Base-by-base conservation (phyloP, 495 filamentous ascomycete genomes). In the Aspergillus sclerotiicarbonarius region DNA sequence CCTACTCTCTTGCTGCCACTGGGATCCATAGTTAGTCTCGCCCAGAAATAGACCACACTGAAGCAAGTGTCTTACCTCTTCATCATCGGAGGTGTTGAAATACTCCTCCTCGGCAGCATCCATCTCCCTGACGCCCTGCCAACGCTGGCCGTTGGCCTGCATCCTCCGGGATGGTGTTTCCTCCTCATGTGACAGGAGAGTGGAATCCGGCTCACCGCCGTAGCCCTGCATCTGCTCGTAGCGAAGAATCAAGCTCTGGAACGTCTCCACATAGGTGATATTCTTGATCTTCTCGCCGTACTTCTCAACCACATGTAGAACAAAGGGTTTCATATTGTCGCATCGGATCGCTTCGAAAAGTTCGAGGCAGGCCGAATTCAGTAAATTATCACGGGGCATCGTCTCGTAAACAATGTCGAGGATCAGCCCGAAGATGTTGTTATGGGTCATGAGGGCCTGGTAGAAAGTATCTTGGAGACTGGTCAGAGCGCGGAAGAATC, bases 321-420 rank as follows among this genome's bases (percentile, higher is more conserved):
- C 87, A 37, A 96, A 76, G 6, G 87, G 82, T 67, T 91, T 94
- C 62, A 93, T 81, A 61, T 88, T 88, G 68, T 96, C 90, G 65
- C 86, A 85, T 67, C 87, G 91, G 62, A 98, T 91, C 62, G 88
- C 91, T 62, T 92, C 91, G 61, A 98, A 98, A 33, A 98, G 83
- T 67, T 98, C 94, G 13, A 98, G 80, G 71, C 91, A 96, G n/a
- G 92, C 93, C 13, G 92, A 96, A 66, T 94, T 94, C 32, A 98
- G 82, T 4, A 98, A 80, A 66, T 97, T 98, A 70, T 98, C 92
- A n/a, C 90, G 86, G 1, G 91, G 91, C 86, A 97, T 92, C 3
- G 94, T 96, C 63, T 90, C 85, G 59, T 88, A 82, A 10, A 98
- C 84, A 30, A 98, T 87, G 61, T 95, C 85, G 25, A 98, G 81